These are phyloP conservation scores for Stephania yunnanensis DNA, from an alignment of 164 flowering plant genomes.

Conservation along the genomic window DNA sequence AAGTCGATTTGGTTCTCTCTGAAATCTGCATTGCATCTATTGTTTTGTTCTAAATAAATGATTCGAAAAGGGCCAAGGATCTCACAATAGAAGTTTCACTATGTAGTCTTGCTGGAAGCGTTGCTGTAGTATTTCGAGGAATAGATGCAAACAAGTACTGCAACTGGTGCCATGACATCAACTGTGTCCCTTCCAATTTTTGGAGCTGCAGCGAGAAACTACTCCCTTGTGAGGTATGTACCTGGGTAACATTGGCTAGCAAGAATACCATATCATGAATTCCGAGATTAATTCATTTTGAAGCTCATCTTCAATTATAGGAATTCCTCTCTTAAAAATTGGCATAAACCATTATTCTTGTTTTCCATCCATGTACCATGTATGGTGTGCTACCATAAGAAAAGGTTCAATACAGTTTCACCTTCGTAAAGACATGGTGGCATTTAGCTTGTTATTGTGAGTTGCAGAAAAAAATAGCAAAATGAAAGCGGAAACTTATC, in stretches of 20 bases:
- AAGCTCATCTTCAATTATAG: no score
- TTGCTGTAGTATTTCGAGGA: slow-evolving; percentile 41
- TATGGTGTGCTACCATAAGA: no score
- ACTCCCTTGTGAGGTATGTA: slow-evolving; percentile 54
- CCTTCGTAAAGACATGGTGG: no score
- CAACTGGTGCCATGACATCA: slow-evolving; percentile 57
- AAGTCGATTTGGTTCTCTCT: slow-evolving; percentile 23
- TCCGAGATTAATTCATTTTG: no score
- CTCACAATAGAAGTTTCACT: slow-evolving; percentile 3
- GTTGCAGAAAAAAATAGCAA: no score
- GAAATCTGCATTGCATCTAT: neutral
- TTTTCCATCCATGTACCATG: no score
- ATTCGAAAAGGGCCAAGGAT: neutral
- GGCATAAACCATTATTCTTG: no score
- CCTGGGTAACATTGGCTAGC: neutral
- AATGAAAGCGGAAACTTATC: no score
- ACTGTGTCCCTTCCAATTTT: slow-evolving; percentile 55
- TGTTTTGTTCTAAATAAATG: neutral
- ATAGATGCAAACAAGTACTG: slow-evolving; percentile 48
- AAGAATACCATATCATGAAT: neutral
- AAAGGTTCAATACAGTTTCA: no score
- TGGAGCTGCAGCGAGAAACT: slow-evolving; percentile 65
- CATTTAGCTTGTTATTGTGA: no score
- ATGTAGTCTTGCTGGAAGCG: slow-evolving; percentile 51
- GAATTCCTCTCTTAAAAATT: no score